Percentiles rank a stretch among this genome's conserved stretches.
These are phyloP conservation scores for Aspergillus leporis DNA, from an alignment of 495 filamentous ascomycete species.

Conservation along the genomic window DNA sequence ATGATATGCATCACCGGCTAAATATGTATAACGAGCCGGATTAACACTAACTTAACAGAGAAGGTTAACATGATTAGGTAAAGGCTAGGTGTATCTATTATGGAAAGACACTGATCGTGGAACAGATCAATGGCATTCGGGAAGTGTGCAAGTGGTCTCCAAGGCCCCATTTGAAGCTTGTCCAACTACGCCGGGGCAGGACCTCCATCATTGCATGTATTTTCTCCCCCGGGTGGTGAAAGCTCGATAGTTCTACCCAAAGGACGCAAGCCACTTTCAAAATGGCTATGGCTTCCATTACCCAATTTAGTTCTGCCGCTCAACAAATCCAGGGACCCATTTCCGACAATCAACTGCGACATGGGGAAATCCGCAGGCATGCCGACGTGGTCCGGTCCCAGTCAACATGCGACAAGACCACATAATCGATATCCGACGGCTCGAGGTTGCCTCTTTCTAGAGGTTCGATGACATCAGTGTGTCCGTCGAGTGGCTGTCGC, in stretches of 20 bases:
- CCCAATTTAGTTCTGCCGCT: too few species aligned
- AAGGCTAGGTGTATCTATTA: constrained; percentile 47
- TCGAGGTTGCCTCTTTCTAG: constrained; percentile 28
- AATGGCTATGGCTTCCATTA: constrained; percentile 38
- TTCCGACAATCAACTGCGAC: constrained; percentile 37
- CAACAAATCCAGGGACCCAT: too few species aligned
- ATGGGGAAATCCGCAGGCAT: constrained; percentile 36
- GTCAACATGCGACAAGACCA: constrained; percentile 44
- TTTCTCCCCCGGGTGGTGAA: constrained; percentile 5
- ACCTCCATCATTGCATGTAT: neutral
- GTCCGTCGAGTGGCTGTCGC: constrained; percentile 31
- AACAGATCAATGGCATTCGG: constrained; percentile 44
- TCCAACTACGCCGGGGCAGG: neutral
- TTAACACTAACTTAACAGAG: constrained; percentile 27
- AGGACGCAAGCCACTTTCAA: constrained; percentile 36
- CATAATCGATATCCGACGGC: constrained; percentile 38
- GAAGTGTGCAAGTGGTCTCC: constrained; percentile 11
- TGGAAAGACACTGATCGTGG: constrained; percentile 34
- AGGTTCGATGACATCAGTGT: constrained; percentile 37
- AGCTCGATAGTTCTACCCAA: constrained; percentile 37
- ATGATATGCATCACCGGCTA: constrained; percentile 51
- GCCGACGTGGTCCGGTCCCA: constrained; percentile 50
- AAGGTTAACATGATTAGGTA: constrained; percentile 49
- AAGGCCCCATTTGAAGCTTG: neutral
- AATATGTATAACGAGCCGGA: constrained; percentile 34